These are phyloP conservation scores for Yarrowia divulgata DNA, from an alignment of 805 yeast genomes.

Conservation along the genomic window DNA sequence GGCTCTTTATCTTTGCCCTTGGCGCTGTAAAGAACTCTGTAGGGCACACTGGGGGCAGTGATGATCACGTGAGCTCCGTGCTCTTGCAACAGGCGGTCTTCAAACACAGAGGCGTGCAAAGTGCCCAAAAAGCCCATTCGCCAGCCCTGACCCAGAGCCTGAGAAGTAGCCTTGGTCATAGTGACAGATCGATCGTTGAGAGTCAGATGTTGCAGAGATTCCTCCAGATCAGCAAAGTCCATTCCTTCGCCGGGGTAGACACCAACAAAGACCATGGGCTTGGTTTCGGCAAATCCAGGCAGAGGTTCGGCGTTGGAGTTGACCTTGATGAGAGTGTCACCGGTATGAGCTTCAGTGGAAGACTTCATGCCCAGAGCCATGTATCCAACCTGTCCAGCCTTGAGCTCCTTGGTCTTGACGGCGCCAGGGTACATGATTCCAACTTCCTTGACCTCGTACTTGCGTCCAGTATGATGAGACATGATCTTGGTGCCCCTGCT, in stretches of 20 bases:
- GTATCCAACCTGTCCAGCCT: slow-evolving; percentile 95
- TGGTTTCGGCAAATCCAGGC: slow-evolving; percentile 95
- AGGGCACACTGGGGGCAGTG: slow-evolving; percentile 97
- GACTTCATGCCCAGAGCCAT: slow-evolving; percentile 94
- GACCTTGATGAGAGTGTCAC: slow-evolving; percentile 77
- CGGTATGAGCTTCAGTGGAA: slow-evolving; percentile 84
- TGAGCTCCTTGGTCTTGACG: slow-evolving; percentile 64
- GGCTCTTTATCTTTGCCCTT: slow-evolving; percentile 56
- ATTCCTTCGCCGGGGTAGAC: slow-evolving; percentile 97
- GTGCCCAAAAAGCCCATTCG: slow-evolving; percentile 94
- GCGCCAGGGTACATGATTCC: slow-evolving; percentile 96
- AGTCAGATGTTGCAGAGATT: slow-evolving; percentile 78
- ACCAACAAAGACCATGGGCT: slow-evolving; percentile 98
- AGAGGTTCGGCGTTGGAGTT: slow-evolving; percentile 68
- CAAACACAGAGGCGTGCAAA: slow-evolving; percentile 91
- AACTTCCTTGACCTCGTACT: slow-evolving; percentile 88
- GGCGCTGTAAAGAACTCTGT: slow-evolving; percentile 65
- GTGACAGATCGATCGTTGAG: slow-evolving; percentile 92
- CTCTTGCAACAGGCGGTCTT: slow-evolving; percentile 89
- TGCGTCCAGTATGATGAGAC: slow-evolving; percentile 76
- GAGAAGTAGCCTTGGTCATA: slow-evolving; percentile 86
- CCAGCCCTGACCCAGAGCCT: slow-evolving; percentile 98
- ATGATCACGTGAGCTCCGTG: slow-evolving; percentile 91
- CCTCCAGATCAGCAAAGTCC: slow-evolving; percentile 88
- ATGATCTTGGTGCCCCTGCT: slow-evolving; percentile 75